phyloP scores from a whole-genome alignment of 352 stramenopile species.

The Phytophthora idaei region DNA sequence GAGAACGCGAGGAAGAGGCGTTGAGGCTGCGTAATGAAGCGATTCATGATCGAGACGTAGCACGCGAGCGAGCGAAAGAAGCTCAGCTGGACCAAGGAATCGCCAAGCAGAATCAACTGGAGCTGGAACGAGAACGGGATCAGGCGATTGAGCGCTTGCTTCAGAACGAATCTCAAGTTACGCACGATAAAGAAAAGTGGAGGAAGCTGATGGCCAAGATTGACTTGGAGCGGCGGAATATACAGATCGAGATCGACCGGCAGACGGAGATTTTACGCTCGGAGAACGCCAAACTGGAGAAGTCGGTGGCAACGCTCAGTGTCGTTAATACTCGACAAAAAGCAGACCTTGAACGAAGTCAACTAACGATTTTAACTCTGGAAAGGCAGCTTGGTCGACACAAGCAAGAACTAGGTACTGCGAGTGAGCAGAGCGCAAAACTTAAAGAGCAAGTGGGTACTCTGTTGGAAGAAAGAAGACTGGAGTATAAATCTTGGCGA shows the following conservation, averaged over 20 bases:
- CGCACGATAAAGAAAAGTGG: slow-evolving; percentile 52
- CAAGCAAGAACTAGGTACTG: slow-evolving; percentile 27
- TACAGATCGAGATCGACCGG: slow-evolving; percentile 65
- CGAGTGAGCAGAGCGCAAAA: slow-evolving; percentile 11
- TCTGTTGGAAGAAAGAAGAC: slow-evolving; percentile 41
- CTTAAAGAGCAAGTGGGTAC: slow-evolving; percentile 43
- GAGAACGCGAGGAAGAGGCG: slow-evolving; percentile 57
- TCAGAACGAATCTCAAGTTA: slow-evolving; percentile 41
- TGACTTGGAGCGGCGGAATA: slow-evolving; percentile 58
- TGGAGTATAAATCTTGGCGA: slow-evolving; percentile 42
- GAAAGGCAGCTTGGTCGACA: slow-evolving; percentile 35
- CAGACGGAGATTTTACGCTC: slow-evolving; percentile 51
- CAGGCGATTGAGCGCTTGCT: slow-evolving; percentile 39
- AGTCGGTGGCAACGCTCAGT: slow-evolving; percentile 30
- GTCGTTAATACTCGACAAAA: slow-evolving; percentile 23
- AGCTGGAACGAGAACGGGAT: slow-evolving; percentile 52
- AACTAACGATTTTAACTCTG: slow-evolving; percentile 25
- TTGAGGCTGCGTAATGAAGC: slow-evolving; percentile 54
- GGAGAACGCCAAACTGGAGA: slow-evolving; percentile 49
- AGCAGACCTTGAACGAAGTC: slow-evolving; percentile 37
- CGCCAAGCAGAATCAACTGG: slow-evolving; percentile 47
- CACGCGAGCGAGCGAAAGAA: slow-evolving; percentile 40
- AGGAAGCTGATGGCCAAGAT: slow-evolving; percentile 44
- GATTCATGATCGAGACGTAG: slow-evolving; percentile 50
- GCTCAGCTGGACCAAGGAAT: slow-evolving; percentile 61